Conservation (phyloP, 176 grass and related monocot species). For the Raddia guianensis region DNA sequence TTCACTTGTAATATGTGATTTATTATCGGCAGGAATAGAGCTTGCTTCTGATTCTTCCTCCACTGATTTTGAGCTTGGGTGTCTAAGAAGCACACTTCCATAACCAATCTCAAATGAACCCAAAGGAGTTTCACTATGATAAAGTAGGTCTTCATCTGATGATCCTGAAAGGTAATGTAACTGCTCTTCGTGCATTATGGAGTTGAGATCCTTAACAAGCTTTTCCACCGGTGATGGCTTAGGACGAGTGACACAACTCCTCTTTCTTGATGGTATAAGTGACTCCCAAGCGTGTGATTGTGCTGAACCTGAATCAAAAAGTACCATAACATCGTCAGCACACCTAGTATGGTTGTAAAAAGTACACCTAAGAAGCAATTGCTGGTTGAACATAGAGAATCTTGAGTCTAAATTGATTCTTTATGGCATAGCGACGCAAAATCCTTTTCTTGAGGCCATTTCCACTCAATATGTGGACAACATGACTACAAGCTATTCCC, state of each 20-base stretch:
- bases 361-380: constrained; percentile 11
- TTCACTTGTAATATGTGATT: constrained; percentile 60
- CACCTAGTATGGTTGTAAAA: constrained; percentile 4
- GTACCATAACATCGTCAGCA: constrained; percentile 27
- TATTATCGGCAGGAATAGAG: constrained; percentile 77
- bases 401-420: constrained; percentile 4
- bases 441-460: constrained; percentile 18
- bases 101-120: constrained; percentile 88
- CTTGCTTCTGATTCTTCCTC: constrained; percentile 97
- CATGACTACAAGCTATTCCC: background rate
- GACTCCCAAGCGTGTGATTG: constrained; percentile 94
- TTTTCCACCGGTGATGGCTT: constrained; percentile 75
- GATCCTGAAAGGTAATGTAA: constrained; percentile 58
- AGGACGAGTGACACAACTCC: constrained; percentile 54
- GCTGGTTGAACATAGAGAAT: constrained; percentile 9
- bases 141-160: constrained; percentile 83
- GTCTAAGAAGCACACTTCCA: constrained; percentile 81
- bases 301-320: constrained; percentile 64
- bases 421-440: background rate
- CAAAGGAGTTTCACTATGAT: constrained; percentile 61
- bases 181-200: constrained; percentile 77
- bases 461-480: background rate
- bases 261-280: constrained; percentile 78
- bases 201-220: constrained; percentile 84
- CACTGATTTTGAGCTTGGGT: constrained; percentile 64